Conservation (phyloP, 441 rosid species). For the Pelargonium australe region DNA sequence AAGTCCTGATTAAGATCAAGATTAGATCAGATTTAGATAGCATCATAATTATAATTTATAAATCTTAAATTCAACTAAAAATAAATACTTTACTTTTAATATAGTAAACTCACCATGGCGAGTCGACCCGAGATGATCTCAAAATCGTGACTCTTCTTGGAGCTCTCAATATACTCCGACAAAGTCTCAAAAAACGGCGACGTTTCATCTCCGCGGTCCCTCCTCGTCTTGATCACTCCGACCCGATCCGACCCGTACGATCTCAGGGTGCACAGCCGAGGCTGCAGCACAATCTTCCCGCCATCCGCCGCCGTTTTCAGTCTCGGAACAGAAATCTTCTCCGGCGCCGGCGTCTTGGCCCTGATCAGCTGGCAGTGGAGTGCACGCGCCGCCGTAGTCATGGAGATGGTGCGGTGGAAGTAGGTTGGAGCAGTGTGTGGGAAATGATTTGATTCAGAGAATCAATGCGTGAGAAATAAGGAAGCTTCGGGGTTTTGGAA, state of each 20-base stretch:
- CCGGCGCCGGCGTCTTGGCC: constrained; percentile 19
- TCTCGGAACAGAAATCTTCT: constrained; percentile 24
- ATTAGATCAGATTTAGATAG: too few species aligned
- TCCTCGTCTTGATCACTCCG: constrained; percentile 38
- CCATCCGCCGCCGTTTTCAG: constrained; percentile 32
- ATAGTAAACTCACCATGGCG: constrained; percentile 51
- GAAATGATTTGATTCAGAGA: not conserved
- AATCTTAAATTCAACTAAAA: not conserved
- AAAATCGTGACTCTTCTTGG: constrained; percentile 72
- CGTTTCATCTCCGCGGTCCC: constrained; percentile 31
- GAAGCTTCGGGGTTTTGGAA: not conserved
- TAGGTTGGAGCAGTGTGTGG: not conserved
- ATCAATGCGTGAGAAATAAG: not conserved
- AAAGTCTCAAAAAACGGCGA: constrained; percentile 68
- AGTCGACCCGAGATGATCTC: constrained; percentile 85
- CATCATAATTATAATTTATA: too few species aligned
- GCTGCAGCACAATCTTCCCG: constrained; percentile 62
- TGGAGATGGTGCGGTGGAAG: constrained; percentile 7
- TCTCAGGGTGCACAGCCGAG: constrained; percentile 74
- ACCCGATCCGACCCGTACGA: constrained; percentile 63
- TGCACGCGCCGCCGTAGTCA: constrained; percentile 52
- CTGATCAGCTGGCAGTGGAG: constrained; percentile 35
- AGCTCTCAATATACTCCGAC: constrained; percentile 79
- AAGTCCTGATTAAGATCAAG: too few species aligned
- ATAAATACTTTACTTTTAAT: not conserved